Evolutionary conservation across 345 rosid species (phyloP), one percentile per base, ranked within the genome.

Genomic region (Rhizophora apiculata): DNA sequence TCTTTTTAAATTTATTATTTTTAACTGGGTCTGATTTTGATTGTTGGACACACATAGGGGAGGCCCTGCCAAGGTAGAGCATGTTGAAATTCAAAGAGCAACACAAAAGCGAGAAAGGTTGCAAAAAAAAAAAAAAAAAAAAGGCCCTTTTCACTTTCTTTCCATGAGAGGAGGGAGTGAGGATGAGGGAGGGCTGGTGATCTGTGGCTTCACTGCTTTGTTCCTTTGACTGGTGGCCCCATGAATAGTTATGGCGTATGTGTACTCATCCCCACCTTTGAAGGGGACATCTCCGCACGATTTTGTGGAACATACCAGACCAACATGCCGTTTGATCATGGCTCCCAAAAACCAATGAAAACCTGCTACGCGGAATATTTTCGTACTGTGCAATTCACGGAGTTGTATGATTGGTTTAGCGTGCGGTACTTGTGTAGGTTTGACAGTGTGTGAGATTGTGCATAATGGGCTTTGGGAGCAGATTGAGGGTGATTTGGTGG

Each of bases 181-280:
- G 16, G 37, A 18, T 15, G n/a, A 15, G 46, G 1, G 20, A 8
- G 29, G 24, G 24, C 24, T 5, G 24, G 61, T 49, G 29, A 43
- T 21, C 5, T 9, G 11, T 52, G 69, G 7, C 16, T 43, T 22
- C 29, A 27, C 60, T 55, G 16, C 29, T 55, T 43, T 60, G 29
- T 5, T 11, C 69, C 54, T 24, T n/a, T 21, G 59, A 53, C 60
- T 32, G 60, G 69, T 54, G 60, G 69, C 49, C 60, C 69, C 69
- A n/a, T 2, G 48, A 16, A 19, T 19, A 49, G 56, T 20, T 32
- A 13, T 43, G 49, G 18, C 15, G 15, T 43, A 43, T 13, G 18
- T 4, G 18, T 43, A 43, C 49, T 43, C 15, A 43, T 13, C 49
- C 49, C 49, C 6, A 5, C 37, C 46, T 3, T 43, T 13, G 49